phyloP scores from a whole-genome alignment of 768 basidiomycete species.

The Tulasnella sp. region DNA sequence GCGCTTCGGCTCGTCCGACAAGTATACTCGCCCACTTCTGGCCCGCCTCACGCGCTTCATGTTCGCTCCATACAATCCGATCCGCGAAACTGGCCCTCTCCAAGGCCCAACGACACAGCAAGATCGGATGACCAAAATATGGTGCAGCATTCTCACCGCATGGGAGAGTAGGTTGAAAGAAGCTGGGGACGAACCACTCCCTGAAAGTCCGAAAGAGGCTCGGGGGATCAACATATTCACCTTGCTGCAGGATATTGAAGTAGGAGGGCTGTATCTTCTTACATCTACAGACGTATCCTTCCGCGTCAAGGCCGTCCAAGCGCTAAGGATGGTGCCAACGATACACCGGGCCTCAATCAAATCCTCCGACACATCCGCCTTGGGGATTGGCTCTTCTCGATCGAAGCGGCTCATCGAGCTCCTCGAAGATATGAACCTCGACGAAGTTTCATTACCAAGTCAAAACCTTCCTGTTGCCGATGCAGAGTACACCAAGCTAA shows the following conservation, averaged over 20 bases:
- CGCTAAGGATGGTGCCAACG: slow-evolving; percentile 15
- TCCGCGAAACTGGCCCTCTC: background rate
- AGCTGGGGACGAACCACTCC: slow-evolving; percentile 6
- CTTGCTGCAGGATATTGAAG: slow-evolving; percentile 51
- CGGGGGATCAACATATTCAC: slow-evolving; percentile 23
- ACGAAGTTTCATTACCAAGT: slow-evolving; percentile 2
- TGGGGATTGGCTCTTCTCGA: background rate
- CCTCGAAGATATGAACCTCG: slow-evolving; percentile 42
- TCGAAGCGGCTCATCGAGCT: background rate
- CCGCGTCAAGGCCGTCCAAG: slow-evolving; percentile 42
- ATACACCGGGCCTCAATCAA: background rate
- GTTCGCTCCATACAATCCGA: slow-evolving; percentile 42
- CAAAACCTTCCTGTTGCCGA: slow-evolving; percentile 11
- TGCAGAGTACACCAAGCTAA: slow-evolving; percentile 1
- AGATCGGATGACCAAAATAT: slow-evolving; percentile 52
- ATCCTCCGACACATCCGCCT: background rate
- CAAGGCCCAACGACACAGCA: slow-evolving; percentile 35
- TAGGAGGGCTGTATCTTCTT: slow-evolving; percentile 64
- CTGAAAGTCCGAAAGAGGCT: slow-evolving; percentile 30
- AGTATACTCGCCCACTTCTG: slow-evolving; percentile 46
- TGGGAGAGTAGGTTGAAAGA: slow-evolving; percentile 38
- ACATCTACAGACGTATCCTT: slow-evolving; percentile 41
- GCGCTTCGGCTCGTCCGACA: slow-evolving; percentile 54
- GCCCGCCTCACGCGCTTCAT: slow-evolving; percentile 57
- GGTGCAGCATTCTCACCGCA: slow-evolving; percentile 57